Conservation (phyloP, 768 basidiomycete species). For the Amanita rubescens region DNA sequence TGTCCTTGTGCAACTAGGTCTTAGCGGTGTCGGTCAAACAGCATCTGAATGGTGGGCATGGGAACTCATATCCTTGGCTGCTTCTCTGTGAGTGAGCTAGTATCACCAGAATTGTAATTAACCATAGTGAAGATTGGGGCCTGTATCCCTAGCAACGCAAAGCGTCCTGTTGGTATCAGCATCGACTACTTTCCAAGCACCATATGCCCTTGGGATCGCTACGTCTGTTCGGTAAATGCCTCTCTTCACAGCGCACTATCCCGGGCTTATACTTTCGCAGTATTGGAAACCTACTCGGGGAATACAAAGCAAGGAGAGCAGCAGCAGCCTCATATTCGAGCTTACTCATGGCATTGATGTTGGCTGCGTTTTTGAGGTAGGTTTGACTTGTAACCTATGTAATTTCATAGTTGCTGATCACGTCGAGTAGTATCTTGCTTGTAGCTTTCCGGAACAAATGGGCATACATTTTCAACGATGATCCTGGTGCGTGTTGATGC, state of each 20-base stretch:
- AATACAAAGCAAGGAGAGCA: conserved; percentile 68
- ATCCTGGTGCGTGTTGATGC: conserved; percentile 36
- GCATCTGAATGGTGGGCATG: conserved; percentile 97
- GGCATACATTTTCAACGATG: conserved; percentile 69
- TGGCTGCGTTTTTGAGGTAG: conserved; percentile 65
- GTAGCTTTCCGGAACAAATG: conserved; percentile 56
- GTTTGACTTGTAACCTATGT: conserved; percentile 10
- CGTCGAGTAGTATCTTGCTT: conserved; percentile 38
- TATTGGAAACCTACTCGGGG: conserved; percentile 85
- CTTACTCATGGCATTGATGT: conserved; percentile 54
- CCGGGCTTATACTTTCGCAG: conserved; percentile 26
- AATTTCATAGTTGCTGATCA: background rate
- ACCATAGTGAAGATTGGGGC: conserved; percentile 53
- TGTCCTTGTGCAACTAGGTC: conserved; percentile 63
- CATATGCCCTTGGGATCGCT: conserved; percentile 77
- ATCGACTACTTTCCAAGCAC: conserved; percentile 75
- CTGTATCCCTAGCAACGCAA: conserved; percentile 79
- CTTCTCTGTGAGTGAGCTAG: conserved; percentile 31
- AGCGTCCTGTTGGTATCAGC: conserved; percentile 75
- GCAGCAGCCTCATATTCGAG: conserved; percentile 57
- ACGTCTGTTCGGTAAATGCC: conserved; percentile 67
- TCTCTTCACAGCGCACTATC: background rate
- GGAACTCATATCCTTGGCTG: conserved; percentile 70
- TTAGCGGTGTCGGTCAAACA: conserved; percentile 80
- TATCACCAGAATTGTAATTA: background rate